Conservation (phyloP, 2,329 filamentous ascomycete genomes). For the Microdochium nivale region DNA sequence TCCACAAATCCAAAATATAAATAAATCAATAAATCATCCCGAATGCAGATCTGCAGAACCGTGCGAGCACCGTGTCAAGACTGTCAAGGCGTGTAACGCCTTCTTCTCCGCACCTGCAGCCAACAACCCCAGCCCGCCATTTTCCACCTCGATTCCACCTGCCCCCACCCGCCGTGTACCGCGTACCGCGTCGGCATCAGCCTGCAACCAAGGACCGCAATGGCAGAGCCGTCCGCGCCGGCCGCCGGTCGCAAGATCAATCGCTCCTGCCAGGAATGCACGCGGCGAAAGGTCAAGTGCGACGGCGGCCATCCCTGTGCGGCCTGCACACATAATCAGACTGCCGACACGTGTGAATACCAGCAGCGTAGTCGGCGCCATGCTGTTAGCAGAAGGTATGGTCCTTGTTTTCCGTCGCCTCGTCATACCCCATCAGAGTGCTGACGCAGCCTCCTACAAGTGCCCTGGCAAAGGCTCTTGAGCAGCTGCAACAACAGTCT, state of each 20-base stretch:
- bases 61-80: too few relatives aligned
- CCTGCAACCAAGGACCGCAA: too few relatives aligned
- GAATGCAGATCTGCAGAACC: too few relatives aligned
- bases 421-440: neutral
- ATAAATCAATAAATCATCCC: too few relatives aligned
- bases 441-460: constrained; percentile 4
- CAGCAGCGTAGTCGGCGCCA: constrained; percentile 19
- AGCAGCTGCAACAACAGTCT: constrained; percentile 13
- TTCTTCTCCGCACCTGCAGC: neutral
- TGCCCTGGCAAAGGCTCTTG: constrained; percentile 14
- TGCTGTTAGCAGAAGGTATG: constrained; percentile 19
- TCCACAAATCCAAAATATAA: neutral
- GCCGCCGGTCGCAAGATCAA: constrained; percentile 6
- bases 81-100: neutral
- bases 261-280: constrained; percentile 18
- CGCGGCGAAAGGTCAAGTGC: constrained; percentile 25
- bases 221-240: neutral
- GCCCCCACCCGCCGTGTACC: neutral
- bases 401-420: neutral
- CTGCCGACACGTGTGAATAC: constrained; percentile 16
- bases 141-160: neutral
- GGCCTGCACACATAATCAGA: constrained; percentile 26
- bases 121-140: neutral
- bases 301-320: constrained; percentile 26
- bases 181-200: too few relatives aligned